Evolutionary conservation across 1,284 basidiomycete species (phyloP).

Genomic region (Melampsora americana): DNA sequence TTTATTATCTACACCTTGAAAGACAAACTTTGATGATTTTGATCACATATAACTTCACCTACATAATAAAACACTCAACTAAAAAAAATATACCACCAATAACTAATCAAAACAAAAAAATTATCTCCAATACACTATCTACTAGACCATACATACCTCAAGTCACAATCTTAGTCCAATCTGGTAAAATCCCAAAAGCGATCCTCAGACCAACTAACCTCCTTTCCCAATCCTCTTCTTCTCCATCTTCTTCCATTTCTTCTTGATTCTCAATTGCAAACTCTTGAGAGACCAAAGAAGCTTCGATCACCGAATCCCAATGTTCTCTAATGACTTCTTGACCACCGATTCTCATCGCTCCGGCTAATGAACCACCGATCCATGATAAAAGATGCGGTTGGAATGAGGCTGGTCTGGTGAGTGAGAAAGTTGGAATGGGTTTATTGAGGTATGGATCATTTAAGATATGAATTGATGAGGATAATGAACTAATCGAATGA

Average conservation of each 20-base stretch:
- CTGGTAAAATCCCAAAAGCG: constrained; percentile 29
- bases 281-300: constrained; percentile 25
- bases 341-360: constrained; percentile 34
- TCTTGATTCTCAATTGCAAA: constrained; percentile 18
- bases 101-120: no score
- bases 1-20: no score
- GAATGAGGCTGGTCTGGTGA: constrained; percentile 15
- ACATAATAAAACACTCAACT: no score
- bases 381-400: constrained; percentile 28
- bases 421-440: neutral
- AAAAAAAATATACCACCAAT: no score
- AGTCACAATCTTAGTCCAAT: constrained; percentile 16
- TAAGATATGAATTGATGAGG: neutral
- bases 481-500: neutral
- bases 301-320: constrained; percentile 24
- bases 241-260: constrained; percentile 23
- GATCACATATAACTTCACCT: no score
- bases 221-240: constrained; percentile 27
- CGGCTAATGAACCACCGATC: constrained; percentile 38
- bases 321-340: constrained; percentile 36
- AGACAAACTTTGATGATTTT: no score
- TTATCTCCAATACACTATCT: no score
- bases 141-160: no score
- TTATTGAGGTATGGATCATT: neutral
- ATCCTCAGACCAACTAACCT: constrained; percentile 21